These are phyloP conservation scores for Hippophae gyantsensis DNA, from an alignment of 306 rosid genomes.

Conservation along the genomic window DNA sequence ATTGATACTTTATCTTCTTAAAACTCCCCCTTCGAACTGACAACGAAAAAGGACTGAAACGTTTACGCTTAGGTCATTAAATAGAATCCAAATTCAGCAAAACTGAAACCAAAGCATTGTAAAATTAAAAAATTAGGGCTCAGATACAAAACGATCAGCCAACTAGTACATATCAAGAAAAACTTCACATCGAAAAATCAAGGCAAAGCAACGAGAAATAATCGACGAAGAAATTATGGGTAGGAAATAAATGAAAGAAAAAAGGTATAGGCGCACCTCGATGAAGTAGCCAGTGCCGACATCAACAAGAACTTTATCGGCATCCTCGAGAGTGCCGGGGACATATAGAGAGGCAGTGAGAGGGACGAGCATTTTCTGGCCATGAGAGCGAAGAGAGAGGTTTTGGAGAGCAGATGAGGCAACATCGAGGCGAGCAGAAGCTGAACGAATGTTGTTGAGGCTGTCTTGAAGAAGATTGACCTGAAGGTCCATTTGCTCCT, in stretches of 20 bases:
- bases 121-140: too few species aligned
- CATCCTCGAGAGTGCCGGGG: constrained; percentile 68
- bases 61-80: too few species aligned
- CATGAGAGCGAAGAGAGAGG: constrained; percentile 71
- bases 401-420: constrained; percentile 74
- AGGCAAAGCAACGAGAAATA: background rate
- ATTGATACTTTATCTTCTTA: too few species aligned
- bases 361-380: constrained; percentile 71
- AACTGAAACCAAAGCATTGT: too few species aligned
- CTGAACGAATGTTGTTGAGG: constrained; percentile 78
- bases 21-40: too few species aligned
- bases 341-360: constrained; percentile 95
- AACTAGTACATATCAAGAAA: background rate
- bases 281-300: constrained; percentile 95
- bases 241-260: background rate
- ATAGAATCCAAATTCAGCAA: too few species aligned
- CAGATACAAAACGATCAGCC: too few species aligned
- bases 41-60: too few species aligned
- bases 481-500: constrained; percentile 77
- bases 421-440: constrained; percentile 74
- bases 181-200: background rate
- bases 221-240: background rate
- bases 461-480: constrained; percentile 80
- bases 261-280: constrained; percentile 35
- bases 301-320: constrained; percentile 61